Percentiles rank a stretch among this genome's conserved stretches.
Evolutionary conservation across 805 yeast genomes (phyloP).

Genomic region (Candida taoyuanica): DNA sequence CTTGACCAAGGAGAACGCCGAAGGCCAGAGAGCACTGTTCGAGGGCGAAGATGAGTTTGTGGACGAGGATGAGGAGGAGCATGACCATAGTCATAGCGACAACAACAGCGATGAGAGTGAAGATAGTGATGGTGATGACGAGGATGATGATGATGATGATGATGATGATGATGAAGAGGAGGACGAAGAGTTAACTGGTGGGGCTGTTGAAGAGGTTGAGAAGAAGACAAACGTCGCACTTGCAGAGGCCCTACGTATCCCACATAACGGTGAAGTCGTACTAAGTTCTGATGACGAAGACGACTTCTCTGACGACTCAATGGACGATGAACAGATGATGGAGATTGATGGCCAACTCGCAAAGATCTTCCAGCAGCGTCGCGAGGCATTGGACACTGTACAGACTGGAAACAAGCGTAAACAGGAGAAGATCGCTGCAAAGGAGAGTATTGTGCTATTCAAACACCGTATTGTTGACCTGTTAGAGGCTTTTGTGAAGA

Average conservation of each 20-base stretch:
- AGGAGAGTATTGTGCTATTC: constrained; percentile 71
- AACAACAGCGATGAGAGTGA: constrained; percentile 33
- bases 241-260: constrained; percentile 68
- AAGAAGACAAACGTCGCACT: constrained; percentile 56
- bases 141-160: constrained; percentile 29
- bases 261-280: constrained; percentile 40
- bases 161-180: constrained; percentile 34
- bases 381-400: constrained; percentile 52
- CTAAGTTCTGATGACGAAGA: constrained; percentile 42
- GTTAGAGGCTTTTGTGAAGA: constrained; percentile 55
- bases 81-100: constrained; percentile 32
- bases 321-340: constrained; percentile 97
- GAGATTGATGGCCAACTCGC: constrained; percentile 84
- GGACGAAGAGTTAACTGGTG: constrained; percentile 24
- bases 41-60: constrained; percentile 53
- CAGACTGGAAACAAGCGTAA: constrained; percentile 65
- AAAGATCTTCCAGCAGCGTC: constrained; percentile 77
- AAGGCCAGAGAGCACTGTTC: constrained; percentile 74
- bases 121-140: constrained; percentile 30
- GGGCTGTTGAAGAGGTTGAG: constrained; percentile 40
- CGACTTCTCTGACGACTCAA: constrained; percentile 67
- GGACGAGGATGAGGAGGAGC: constrained; percentile 43
- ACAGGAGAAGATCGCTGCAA: constrained; percentile 70
- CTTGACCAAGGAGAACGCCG: constrained; percentile 66
- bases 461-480: constrained; percentile 77